phyloP scores from a whole-genome alignment of 2,329 filamentous ascomycete genomes.

The Pyricularia sp. region DNA sequence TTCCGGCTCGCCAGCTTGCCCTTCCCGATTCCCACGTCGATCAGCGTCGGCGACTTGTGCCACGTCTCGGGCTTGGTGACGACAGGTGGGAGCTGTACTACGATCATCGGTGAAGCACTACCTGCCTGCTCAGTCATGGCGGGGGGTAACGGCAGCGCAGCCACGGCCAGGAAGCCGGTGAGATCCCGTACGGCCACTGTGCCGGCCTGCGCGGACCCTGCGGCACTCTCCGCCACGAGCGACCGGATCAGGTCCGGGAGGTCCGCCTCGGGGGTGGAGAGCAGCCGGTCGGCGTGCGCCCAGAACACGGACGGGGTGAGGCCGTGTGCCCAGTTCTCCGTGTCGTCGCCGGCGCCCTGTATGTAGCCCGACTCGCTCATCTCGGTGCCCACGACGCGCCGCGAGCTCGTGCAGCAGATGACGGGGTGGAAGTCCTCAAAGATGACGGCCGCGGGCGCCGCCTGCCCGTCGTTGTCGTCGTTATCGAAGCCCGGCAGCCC shows the following conservation, averaged over 20 bases:
- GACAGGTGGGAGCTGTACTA: conserved; percentile 11
- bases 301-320: conserved; percentile 76
- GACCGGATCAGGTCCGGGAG: conserved; percentile 37
- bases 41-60: conserved; percentile 26
- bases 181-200: conserved; percentile 13
- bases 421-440: conserved; percentile 59
- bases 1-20: conserved; percentile 77
- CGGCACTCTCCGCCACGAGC: conserved; percentile 26
- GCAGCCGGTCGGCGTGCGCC: conserved; percentile 51
- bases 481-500: conserved; percentile 12
- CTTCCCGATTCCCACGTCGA: conserved; percentile 55
- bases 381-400: conserved; percentile 59
- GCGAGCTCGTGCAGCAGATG: conserved; percentile 78
- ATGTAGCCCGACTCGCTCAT: conserved; percentile 62
- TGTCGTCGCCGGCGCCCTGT: conserved; percentile 91
- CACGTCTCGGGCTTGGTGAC: conserved; percentile 34
- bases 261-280: conserved; percentile 57
- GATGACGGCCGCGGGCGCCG: conserved; percentile 15
- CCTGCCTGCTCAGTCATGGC: too few species aligned
- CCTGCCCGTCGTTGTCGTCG: neutral
- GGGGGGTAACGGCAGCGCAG: neutral
- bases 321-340: conserved; percentile 82
- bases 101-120: neutral
- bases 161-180: conserved; percentile 16
- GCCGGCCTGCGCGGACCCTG: conserved; percentile 20